Percentiles rank a stretch among this genome's conserved stretches.
phyloP scores from a whole-genome alignment of 495 filamentous ascomycete genomes.

The Staphylotrichum tortipilum region DNA sequence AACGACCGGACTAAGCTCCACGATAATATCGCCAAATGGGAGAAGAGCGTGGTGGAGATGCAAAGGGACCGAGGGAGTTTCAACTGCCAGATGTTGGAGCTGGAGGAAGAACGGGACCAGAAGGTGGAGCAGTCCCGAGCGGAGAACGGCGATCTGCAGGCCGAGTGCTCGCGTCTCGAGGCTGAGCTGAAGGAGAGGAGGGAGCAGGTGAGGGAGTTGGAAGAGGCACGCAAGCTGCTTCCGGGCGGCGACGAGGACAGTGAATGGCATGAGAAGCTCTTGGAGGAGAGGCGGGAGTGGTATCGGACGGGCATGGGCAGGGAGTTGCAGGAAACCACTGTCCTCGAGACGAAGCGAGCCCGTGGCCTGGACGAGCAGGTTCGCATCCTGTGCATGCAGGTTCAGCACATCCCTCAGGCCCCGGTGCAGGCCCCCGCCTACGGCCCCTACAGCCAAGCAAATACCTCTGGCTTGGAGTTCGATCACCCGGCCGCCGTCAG shows the following conservation, averaged over 20 bases:
- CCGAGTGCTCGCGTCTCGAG: conserved; percentile 35
- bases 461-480: conserved; percentile 41
- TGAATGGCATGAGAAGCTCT: conserved; percentile 42
- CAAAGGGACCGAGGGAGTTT: conserved; percentile 33
- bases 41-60: conserved; percentile 45
- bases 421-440: too few species aligned
- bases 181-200: conserved; percentile 40
- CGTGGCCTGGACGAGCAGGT: conserved; percentile 34
- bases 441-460: conserved; percentile 35
- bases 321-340: conserved; percentile 36
- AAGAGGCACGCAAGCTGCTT: conserved; percentile 44
- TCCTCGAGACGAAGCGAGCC: conserved; percentile 26
- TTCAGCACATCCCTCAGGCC: conserved; percentile 30
- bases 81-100: conserved; percentile 34
- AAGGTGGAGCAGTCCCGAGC: conserved; percentile 25
- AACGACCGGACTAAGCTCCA: conserved; percentile 50
- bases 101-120: conserved; percentile 34
- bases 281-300: conserved; percentile 35
- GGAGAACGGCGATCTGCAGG: conserved; percentile 22
- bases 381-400: conserved; percentile 24
- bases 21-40: conserved; percentile 49
- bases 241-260: conserved; percentile 47
- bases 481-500: conserved; percentile 37
- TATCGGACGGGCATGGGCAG: conserved; percentile 26
- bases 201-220: conserved; percentile 43